A percentile compares a stretch with the other conserved stretches of the same genome.
Evolutionary conservation across 345 rosid species (phyloP).

Genomic region (Raphanus raphanistrum): DNA sequence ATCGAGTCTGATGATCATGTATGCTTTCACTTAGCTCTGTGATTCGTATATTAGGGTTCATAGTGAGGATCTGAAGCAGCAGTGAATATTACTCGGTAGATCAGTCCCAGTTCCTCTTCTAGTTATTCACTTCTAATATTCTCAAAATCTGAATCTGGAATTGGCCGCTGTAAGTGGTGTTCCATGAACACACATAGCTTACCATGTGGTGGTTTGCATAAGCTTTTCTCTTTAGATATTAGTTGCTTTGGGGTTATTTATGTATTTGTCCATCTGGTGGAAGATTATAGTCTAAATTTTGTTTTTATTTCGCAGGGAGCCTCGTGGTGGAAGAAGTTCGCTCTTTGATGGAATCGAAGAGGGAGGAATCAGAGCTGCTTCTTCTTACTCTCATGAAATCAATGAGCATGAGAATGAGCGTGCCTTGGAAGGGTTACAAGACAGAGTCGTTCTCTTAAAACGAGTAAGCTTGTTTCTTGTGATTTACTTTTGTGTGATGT

Average conservation of each 20-base stretch:
- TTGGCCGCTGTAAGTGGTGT: neutral
- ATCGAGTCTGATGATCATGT: neutral
- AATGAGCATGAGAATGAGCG: conserved; percentile 91
- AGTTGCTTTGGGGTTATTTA: conserved; percentile 2
- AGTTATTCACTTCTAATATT: neutral
- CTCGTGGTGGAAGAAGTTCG: conserved; percentile 60
- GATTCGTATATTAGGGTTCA: conserved; percentile 14
- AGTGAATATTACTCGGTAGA: conserved; percentile 10
- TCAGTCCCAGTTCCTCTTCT: neutral
- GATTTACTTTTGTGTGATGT: neutral
- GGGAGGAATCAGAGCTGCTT: conserved; percentile 88
- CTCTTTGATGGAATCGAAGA: conserved; percentile 94
- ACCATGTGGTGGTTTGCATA: conserved; percentile 2
- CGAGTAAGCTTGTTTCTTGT: conserved; percentile 53
- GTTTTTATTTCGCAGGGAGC: conserved; percentile 49
- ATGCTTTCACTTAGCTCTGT: neutral
- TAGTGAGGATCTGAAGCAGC: conserved; percentile 20
- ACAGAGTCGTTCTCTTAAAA: conserved; percentile 79
- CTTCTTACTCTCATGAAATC: conserved; percentile 87
- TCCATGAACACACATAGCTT: neutral
- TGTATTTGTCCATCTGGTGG: neutral
- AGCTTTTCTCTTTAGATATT: neutral
- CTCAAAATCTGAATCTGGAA: neutral
- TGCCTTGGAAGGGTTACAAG: conserved; percentile 93
- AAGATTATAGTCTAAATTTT: neutral